Base-by-base conservation (phyloP, 2,329 filamentous ascomycete genomes). In the Pseudocercospora ulei region DNA sequence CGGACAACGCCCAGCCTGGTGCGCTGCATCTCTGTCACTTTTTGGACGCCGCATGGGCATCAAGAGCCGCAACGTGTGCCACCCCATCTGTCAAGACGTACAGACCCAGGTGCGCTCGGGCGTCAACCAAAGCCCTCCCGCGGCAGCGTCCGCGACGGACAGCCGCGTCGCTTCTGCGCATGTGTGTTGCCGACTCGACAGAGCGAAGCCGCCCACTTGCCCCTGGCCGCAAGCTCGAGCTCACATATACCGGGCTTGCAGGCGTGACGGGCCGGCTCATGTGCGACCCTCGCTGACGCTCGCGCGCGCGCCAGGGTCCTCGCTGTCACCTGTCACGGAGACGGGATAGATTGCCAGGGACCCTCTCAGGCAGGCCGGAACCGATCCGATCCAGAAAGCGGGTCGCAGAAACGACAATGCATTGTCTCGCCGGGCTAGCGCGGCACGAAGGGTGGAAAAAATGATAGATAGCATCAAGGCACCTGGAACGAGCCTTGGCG, bases 401-500 rank as follows among this genome's bases (percentile, higher is more conserved):
- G 27, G 29, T 30, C 19, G 18, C 41, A 16, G 25, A 23, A 13
- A 31, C 23, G 27, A 46, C 41, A 37, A 38, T 38, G 43, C 43
- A 46, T 39, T 35, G 39, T 46, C 19, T 23, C 8, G 17, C 35
- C n/a, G 9, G 30, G 9, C 26, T 29, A 34, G 39, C 18, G 22
- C 22, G 18, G 19, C 17, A 41, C 48, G 38, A 20, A 42, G 45
- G 39, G 44, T 39, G 48, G 38, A 38, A 51, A 52, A 52, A 45
- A 40, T 49, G 49, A 53, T 40, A 42, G 33, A 43, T 53, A 39
- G 23, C 44, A 51, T 53, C 49, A 45, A 49, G 44, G 14, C 25
- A 7, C 13, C 35, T 23, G 26, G 11, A 33, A 12, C n/a, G 12
- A 4, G 17, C 11, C 30, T 33, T 33, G 20, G 30, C 23, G 14